Evolutionary conservation across 805 yeast genomes (phyloP).

Genomic region (Spathaspora hagerdaliae): DNA sequence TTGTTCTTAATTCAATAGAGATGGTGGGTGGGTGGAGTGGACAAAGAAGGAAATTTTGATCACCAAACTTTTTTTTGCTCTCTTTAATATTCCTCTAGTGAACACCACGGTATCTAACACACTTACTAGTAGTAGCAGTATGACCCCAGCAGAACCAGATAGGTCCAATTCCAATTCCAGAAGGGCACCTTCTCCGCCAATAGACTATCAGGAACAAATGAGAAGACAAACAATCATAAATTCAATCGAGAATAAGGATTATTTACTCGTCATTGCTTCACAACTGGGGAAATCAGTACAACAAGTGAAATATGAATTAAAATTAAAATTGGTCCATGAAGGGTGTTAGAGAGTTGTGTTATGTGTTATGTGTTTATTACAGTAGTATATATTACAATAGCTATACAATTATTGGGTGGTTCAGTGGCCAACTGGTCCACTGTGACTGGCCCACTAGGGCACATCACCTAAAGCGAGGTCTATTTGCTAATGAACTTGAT

Average conservation of each 20-base stretch:
- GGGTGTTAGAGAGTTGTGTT: not conserved
- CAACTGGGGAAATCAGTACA: conserved; percentile 42
- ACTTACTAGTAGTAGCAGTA: no score
- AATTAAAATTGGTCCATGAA: conserved; percentile 14
- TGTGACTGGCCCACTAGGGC: no score
- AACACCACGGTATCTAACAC: no score
- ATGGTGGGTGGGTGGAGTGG: no score
- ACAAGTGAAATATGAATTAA: conserved; percentile 39
- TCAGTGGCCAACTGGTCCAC: no score
- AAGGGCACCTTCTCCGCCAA: conserved; percentile 1
- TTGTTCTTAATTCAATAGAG: no score
- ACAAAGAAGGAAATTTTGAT: no score
- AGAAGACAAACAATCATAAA: conserved; percentile 33
- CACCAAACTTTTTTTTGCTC: no score
- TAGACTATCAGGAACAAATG: conserved; percentile 23
- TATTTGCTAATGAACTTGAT: conserved; percentile 4
- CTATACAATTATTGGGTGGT: no score
- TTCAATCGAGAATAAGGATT: conserved; percentile 38
- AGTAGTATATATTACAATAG: not conserved
- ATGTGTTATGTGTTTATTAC: not conserved
- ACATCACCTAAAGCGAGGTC: conserved; percentile 18
- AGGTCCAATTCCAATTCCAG: no score
- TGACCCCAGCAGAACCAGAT: no score
- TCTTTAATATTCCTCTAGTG: no score
- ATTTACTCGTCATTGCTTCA: conserved; percentile 32